Evolutionary conservation across 2,329 filamentous ascomycete genomes (phyloP), one percentile per base, ranked within the genome.

Genomic region (Colletotrichum lentis): DNA sequence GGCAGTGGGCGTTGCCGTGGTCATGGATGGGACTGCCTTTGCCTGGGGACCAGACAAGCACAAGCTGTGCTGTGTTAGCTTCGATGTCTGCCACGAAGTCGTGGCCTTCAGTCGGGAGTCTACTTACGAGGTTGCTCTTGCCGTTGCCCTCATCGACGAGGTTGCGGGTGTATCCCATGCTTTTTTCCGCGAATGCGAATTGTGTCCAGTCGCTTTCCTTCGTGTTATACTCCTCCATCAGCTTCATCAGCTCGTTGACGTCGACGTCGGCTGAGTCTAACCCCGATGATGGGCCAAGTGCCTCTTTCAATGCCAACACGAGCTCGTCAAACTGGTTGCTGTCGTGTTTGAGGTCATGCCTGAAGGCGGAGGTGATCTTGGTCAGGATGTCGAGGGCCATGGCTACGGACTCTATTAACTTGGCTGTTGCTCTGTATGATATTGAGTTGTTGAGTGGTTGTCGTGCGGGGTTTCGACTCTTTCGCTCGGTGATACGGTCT

Each of bases 141-240:
- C 81, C 93, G 73, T 97, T 97, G 3, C 94, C 93, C 76, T 94
- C 91, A 74, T 97, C 93, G 52, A 97, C 93, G 4, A 97, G 85
- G 76, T 97, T 97, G 63, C 94, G 83, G 14, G 94, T 97, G 78
- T 97, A 97, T 1, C 86, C 86, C 73, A 89, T 84, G 71, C 84
- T 88, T 20, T 80, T 73, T 74, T 97, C 91, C n/a, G 85, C 85
- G 73, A 95, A 86, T 35, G 91, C 92, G 79, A 92, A 97, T 70
- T 83, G 84, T 61, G 81, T 76, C 94, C 94, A 97, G 63, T 94
- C 90, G 31, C 82, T 78, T 64, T 90, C 83, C 46, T 87, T 81
- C 54, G 91, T 93, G 58, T 84, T 77, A 79, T 97, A 97, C 35
- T 85, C 80, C 65, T 87, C 80, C 93, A 97, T 96, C 71, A 95